Conservation (phyloP, 1,284 basidiomycete genomes). For the Cryptococcus sp. region DNA sequence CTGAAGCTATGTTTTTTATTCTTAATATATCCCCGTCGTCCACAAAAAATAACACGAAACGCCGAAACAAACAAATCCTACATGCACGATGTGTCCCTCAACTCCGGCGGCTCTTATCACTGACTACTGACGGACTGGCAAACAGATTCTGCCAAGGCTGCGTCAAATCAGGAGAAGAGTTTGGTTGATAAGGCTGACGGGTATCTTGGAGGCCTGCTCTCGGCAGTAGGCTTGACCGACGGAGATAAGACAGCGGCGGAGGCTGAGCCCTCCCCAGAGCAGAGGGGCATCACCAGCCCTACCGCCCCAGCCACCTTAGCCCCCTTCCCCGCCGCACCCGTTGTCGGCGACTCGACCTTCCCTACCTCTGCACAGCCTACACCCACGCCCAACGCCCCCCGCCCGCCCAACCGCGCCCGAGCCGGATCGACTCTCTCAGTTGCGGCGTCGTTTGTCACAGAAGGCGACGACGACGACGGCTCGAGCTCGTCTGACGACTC, state of each 20-base stretch:
- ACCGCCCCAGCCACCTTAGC: no score
- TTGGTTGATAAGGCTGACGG: background rate
- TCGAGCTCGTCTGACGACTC: slow-evolving; percentile 36
- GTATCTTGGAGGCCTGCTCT: background rate
- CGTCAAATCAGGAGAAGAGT: background rate
- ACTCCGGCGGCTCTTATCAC: background rate
- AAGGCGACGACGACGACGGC: slow-evolving; percentile 34
- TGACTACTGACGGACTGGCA: no score
- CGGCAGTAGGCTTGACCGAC: background rate
- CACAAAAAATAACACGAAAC: slow-evolving; percentile 5
- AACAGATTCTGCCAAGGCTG: no score
- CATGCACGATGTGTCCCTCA: background rate
- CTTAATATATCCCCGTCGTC: slow-evolving; percentile 46
- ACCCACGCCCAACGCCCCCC: background rate
- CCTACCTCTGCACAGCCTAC: no score
- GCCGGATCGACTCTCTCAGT: slow-evolving; percentile 13
- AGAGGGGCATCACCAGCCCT: no score
- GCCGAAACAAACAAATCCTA: background rate
- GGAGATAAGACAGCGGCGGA: no score
- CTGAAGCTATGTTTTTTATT: slow-evolving; percentile 35
- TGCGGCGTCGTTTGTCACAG: slow-evolving; percentile 12
- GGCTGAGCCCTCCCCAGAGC: no score
- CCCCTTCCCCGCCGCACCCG: no score
- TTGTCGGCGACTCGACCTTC: no score
- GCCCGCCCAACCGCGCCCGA: slow-evolving; percentile 1